Base-by-base conservation (phyloP, 2,329 filamentous ascomycete genomes). In the Phaeosphaeriaceae sp. region DNA sequence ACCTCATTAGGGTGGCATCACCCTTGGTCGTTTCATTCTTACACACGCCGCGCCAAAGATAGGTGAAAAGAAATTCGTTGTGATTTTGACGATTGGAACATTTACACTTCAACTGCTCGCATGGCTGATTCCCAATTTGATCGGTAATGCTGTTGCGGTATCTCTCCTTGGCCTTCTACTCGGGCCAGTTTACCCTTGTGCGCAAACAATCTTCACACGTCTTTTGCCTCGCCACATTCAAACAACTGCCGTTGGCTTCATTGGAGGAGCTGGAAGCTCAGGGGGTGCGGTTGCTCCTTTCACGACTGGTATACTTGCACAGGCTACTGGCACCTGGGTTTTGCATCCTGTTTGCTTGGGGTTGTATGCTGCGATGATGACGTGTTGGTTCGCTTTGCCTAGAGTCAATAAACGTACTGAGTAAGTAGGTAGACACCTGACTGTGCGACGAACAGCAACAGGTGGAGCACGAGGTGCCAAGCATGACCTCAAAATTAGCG, bases 121-220 rank as follows among this genome's bases (percentile, higher is more conserved):
- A 8, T 94, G 90, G 90, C 76, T 85, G 26, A 81, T 92, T 20
- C 89, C 89, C 1, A 90, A 90, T 66, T 76, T 92, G 30, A 76
- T 78, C 46, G 77, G 76, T 21, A 74, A 79, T 38, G 75, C 78
- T n/a, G 75, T 81, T 21, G 78, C 79, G 11, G 75, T 71, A 0
- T 65, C 70, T 1, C 74, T 94, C 18, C 80, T 94, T 15, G 91
- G 91, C 11, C 73, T 94, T 6, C 72, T 94, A 23, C 77, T 95
- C 0, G 90, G 91, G 0, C 90, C 90, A 0, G 81, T 95, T 4
- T 95, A 92, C 64, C 89, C 90, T 0, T 92, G 88, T 66, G 83
- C 86, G 0, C 81, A 83, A 3, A 81, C 83, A 0, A 78, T 89
- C 5, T 86, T 90, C 58, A 80, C 86, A 46, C 77, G 82, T 32